Evolutionary conservation across 768 basidiomycete genomes (phyloP), one percentile per base, ranked within the genome.

Genomic region (Lactarius sanguifluus): DNA sequence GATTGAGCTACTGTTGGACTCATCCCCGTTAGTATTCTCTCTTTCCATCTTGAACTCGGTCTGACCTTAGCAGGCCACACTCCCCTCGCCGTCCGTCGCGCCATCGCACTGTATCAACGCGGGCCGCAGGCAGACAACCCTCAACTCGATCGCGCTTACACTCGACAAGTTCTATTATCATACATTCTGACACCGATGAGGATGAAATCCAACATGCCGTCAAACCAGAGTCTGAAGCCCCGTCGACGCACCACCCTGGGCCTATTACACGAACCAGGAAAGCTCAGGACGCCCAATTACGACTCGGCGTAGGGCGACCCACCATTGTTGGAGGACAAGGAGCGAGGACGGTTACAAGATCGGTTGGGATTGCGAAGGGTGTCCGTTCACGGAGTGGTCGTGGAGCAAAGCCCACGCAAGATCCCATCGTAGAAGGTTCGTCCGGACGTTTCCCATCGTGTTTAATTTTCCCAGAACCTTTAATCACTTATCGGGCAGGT

Each of bases 231-330:
- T 54, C 68, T 34, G 52, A 72, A 36, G 73, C 77, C 28, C 67
- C 70, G 41, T 66, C 64, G 10, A 70, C 72, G 38, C 71, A 72
- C 34, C 62, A 75, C 2, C 59, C 67, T 28, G 73, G 75, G 16
- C 76, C 75, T 30, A 72, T 74, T 5, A 76, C 79, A 32, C 83
- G 88, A 13, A 84, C 85, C 36, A 81, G 88, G 64, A 90, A 90
- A 72, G 87, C 89, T 15, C 90, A 87, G 74, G 88, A 90, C 59
- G 81, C 84, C 5, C 91, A 91, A 75, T 83, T 81, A 50, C 80
- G 79, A 68, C 80, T 92, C 20, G 91, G 91, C 59, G 85, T 91
- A 16, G 91, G 91, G 2, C 81, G 87, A 70, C 91, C 91, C 10
- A 79, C 80, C 9, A 79, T 80, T 20, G 88, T 83, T 38, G 90